These are phyloP conservation scores for Caryopteris hybrid DNA, from an alignment of 305 asterid species.

Conservation along the genomic window DNA sequence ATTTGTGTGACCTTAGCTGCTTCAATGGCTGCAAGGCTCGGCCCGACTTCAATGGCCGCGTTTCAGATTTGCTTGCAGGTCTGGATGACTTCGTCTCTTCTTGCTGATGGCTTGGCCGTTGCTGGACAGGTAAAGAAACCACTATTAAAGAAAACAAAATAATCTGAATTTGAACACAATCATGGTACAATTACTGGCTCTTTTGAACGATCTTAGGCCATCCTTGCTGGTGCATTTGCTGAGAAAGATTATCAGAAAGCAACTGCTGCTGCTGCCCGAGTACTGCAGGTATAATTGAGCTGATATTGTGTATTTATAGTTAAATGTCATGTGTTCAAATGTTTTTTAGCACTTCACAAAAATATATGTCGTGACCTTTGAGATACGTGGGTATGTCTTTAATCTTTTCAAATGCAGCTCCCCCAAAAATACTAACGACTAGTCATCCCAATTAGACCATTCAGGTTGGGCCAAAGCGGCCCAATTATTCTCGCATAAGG, in stretches of 20 bases:
- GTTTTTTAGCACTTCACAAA: too few relatives aligned
- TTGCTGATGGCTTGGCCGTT: conserved; percentile 96
- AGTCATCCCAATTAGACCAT: too few relatives aligned
- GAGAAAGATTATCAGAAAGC: conserved; percentile 83
- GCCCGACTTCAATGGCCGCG: conserved; percentile 87
- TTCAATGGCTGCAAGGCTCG: conserved; percentile 84
- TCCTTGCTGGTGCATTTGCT: conserved; percentile 92
- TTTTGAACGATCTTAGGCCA: conserved; percentile 47
- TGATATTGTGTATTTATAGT: too few relatives aligned
- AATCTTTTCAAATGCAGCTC: too few relatives aligned
- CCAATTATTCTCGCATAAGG: too few relatives aligned
- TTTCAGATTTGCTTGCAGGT: conserved; percentile 89
- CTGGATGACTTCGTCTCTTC: conserved; percentile 88
- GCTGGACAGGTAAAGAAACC: conserved; percentile 74
- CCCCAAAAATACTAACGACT: too few relatives aligned
- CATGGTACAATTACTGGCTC: not conserved
- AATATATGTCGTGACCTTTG: too few relatives aligned
- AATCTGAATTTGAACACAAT: not conserved
- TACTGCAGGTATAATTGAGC: conserved; percentile 88
- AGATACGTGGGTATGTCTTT: too few relatives aligned
- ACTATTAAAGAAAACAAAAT: not conserved
- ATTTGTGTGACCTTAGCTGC: conserved; percentile 87
- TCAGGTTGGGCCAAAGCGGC: too few relatives aligned
- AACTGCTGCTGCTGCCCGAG: conserved; percentile 75
- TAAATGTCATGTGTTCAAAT: too few relatives aligned